Percentiles rank a stretch among this genome's conserved stretches.
Evolutionary conservation across 2,329 filamentous ascomycete species (phyloP).

Genomic region (Ascochyta koolunga): DNA sequence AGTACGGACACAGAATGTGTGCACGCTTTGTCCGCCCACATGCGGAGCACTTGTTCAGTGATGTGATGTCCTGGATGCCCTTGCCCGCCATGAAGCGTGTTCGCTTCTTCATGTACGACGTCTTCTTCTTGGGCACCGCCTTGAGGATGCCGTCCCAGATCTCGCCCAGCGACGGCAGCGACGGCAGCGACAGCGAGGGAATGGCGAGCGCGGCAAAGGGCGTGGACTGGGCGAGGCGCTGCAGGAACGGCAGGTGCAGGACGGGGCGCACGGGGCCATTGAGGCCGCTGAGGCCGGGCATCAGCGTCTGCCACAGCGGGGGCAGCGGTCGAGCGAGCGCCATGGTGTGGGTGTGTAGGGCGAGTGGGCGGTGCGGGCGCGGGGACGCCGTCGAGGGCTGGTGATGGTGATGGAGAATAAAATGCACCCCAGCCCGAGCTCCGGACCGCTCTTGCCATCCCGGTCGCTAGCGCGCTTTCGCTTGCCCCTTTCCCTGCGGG

Average conservation of each 20-base stretch:
- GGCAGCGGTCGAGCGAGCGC: constrained; percentile 51
- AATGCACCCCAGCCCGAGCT: constrained; percentile 35
- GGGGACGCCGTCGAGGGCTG: constrained; percentile 15
- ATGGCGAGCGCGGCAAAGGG: constrained; percentile 55
- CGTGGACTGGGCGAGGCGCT: constrained; percentile 61
- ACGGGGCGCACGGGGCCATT: constrained; percentile 51
- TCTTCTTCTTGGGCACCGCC: constrained; percentile 98
- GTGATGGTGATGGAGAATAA: constrained; percentile 39
- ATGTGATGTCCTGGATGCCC: constrained; percentile 86
- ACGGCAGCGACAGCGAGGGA: constrained; percentile 58
- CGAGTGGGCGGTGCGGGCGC: constrained; percentile 9
- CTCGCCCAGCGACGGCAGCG: constrained; percentile 64
- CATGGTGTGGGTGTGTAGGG: constrained; percentile 27
- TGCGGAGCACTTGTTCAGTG: constrained; percentile 84
- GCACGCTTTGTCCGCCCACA: constrained; percentile 88
- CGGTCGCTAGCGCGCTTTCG: constrained; percentile 42
- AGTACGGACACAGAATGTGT: constrained; percentile 86
- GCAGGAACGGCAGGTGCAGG: constrained; percentile 50
- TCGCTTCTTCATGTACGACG: constrained; percentile 93
- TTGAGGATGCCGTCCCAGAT: constrained; percentile 93
- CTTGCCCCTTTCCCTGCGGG: constrained; percentile 50
- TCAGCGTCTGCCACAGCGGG: constrained; percentile 57
- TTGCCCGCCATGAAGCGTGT: constrained; percentile 95
- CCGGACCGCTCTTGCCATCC: constrained; percentile 32
- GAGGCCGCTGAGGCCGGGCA: constrained; percentile 57